Evolutionary conservation across 495 filamentous ascomycete species (phyloP), one percentile per base, ranked within the genome.

Genomic region (Penicillium maclennaniae): DNA sequence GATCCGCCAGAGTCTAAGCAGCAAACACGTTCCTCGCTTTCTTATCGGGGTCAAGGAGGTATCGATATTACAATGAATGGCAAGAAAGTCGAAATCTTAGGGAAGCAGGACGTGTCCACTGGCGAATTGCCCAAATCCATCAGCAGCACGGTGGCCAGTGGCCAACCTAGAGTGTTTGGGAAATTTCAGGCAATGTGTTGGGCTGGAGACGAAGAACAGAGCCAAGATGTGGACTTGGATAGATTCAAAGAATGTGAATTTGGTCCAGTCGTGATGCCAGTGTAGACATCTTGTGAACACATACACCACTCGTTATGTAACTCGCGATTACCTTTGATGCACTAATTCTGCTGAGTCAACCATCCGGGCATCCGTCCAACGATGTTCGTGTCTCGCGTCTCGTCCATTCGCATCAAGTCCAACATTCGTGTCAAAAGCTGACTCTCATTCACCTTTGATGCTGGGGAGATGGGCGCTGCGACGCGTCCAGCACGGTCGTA

Each of bases 21-120:
- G 79, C 68, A 69, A 86, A 47, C 86, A 89, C 71, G 83, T 89
- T 27, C 87, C 87, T 17, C 83, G 75, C 55, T 88, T 81, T 58
- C 73, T 91, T 36, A 87, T 89, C 70, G 83, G 87, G 69, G 87
- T 83, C 21, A 76, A 77, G 3, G 87, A 86, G 50, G 86, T 91
- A 62, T 87, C 87, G 28, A 86, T 81, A 3, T n/a, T n/a, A 91
- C 87, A 5, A 79, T 90, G 42, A 91, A 90, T 66, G 66, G 85
- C n/a, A 91, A 91, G 58, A 91, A 89, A 63, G 84, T 91, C 12
- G 87, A 91, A 62, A 63, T 88, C 23, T 84, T 87, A 12, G 80
- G 89, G 7, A 90, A 89, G 73, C 83, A 86, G 65, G 85, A 89
- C 46, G 78, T 91, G 2, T 86, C 79, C 0, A 42, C 56, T 27